Evolutionary conservation across 2,329 filamentous ascomycete genomes (phyloP).

Genomic region (Aspergillus sp.): DNA sequence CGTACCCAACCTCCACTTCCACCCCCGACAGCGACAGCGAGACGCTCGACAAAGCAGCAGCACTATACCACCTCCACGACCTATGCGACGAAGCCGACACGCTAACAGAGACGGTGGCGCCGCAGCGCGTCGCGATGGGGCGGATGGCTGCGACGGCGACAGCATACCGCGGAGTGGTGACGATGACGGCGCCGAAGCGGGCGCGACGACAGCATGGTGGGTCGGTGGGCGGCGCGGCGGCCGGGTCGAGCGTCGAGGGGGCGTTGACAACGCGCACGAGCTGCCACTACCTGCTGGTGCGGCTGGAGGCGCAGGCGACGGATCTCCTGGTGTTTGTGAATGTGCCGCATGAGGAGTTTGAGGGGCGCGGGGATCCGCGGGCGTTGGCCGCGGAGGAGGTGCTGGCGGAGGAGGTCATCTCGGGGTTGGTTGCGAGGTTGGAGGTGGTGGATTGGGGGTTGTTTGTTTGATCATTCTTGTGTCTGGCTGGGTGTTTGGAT

Average conservation of each 20-base stretch:
- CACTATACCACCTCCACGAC: conserved; percentile 58
- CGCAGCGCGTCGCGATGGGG: conserved; percentile 57
- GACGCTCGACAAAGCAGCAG: conserved; percentile 55
- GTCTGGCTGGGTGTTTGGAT: background rate
- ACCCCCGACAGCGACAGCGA: conserved; percentile 48
- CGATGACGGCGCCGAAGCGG: conserved; percentile 22
- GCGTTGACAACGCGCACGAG: conserved; percentile 51
- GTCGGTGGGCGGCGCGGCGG: conserved; percentile 17
- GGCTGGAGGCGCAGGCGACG: conserved; percentile 71
- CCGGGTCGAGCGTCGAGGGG: conserved; percentile 20
- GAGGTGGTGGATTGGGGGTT: conserved; percentile 78
- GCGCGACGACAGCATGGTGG: conserved; percentile 9
- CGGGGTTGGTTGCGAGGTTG: conserved; percentile 66
- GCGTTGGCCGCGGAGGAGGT: conserved; percentile 67
- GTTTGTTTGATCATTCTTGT: conserved; percentile 52
- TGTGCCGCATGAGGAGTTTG: conserved; percentile 77
- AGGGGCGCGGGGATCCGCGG: conserved; percentile 66
- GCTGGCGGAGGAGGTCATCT: conserved; percentile 32
- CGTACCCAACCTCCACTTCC: conserved; percentile 33
- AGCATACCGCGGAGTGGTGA: conserved; percentile 30
- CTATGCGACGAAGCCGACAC: conserved; percentile 64
- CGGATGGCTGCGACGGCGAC: conserved; percentile 18
- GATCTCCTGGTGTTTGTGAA: conserved; percentile 86
- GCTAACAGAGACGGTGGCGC: conserved; percentile 66
- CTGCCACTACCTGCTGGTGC: conserved; percentile 73